phyloP scores from a whole-genome alignment of 371 early-diverging fungal genomes.

The Rhizopus stolonifer region DNA sequence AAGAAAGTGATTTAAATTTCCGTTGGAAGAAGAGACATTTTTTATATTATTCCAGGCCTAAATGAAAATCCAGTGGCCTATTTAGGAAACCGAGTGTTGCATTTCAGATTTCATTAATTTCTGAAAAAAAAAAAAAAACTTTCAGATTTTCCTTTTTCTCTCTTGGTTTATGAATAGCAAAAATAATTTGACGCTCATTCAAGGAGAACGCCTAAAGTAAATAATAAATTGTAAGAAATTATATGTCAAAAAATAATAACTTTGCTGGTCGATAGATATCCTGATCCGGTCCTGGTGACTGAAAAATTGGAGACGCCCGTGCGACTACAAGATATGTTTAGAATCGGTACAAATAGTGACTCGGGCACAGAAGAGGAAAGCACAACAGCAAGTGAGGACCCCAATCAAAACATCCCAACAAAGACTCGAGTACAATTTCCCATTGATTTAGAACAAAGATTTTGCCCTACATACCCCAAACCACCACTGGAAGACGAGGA shows the following conservation, averaged over 20 bases:
- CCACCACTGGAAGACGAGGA: constrained; percentile 17
- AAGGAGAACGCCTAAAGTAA: neutral
- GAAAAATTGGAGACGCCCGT: neutral
- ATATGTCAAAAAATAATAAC: neutral
- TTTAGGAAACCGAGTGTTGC: neutral
- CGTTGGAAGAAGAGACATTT: neutral
- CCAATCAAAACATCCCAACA: neutral
- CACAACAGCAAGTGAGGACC: neutral
- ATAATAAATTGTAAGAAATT: neutral
- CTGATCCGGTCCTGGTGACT: constrained; percentile 8
- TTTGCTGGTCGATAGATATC: constrained; percentile 2
- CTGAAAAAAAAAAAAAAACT: neutral
- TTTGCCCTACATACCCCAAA: constrained; percentile 15
- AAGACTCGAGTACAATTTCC: constrained; percentile 15
- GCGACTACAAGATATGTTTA: constrained; percentile 12
- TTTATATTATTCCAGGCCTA: neutral
- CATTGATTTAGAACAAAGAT: constrained; percentile 12
- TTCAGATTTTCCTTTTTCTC: neutral
- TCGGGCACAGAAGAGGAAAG: constrained; percentile 13
- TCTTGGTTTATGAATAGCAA: neutral
- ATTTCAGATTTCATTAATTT: constrained; percentile 1
- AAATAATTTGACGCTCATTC: neutral
- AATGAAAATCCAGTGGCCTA: neutral
- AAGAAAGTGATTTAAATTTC: too few relatives aligned
- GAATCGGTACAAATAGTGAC: constrained; percentile 3